A percentile compares a stretch with the other conserved stretches of the same genome.
phyloP scores from a whole-genome alignment of 148 eudicot genomes.

The Rhododendron vialii region DNA sequence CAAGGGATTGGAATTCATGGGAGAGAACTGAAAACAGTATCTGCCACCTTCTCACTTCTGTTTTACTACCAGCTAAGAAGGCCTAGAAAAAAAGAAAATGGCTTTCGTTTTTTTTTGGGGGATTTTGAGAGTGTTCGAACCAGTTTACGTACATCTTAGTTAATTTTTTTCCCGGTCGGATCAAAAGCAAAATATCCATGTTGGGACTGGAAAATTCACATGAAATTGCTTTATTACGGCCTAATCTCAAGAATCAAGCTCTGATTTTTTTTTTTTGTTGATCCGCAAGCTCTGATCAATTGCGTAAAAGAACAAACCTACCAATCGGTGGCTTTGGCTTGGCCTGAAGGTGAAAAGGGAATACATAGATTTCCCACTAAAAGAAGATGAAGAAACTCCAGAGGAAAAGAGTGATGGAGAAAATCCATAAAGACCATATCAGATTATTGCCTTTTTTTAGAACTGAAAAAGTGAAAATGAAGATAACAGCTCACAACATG shows the following conservation, averaged over 20 bases:
- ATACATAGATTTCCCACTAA: conserved; percentile 11
- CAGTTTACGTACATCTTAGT: no score
- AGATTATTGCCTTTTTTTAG: conserved; percentile 22
- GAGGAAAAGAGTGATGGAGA: neutral
- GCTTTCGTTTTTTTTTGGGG: neutral
- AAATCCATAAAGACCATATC: conserved; percentile 6
- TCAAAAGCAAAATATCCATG: no score
- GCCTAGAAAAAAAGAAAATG: neutral
- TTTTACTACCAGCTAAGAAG: neutral
- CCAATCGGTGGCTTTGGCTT: neutral
- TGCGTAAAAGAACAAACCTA: no score
- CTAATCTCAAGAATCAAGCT: no score
- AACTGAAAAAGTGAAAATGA: neutral
- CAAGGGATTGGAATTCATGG: conserved; percentile 22
- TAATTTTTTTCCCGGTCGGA: no score
- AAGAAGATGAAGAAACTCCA: conserved; percentile 9
- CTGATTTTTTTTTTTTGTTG: no score
- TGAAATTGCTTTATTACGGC: no score
- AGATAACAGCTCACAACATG: no score
- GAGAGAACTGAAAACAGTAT: conserved; percentile 18
- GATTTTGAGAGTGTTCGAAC: no score
- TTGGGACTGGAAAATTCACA: no score
- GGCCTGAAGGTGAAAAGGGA: conserved; percentile 4
- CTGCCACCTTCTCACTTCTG: neutral
- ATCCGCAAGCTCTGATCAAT: no score